Evolutionary conservation across 495 filamentous ascomycete genomes (phyloP), one percentile per base, ranked within the genome.

Genomic region (Hypoxylon trugodes): DNA sequence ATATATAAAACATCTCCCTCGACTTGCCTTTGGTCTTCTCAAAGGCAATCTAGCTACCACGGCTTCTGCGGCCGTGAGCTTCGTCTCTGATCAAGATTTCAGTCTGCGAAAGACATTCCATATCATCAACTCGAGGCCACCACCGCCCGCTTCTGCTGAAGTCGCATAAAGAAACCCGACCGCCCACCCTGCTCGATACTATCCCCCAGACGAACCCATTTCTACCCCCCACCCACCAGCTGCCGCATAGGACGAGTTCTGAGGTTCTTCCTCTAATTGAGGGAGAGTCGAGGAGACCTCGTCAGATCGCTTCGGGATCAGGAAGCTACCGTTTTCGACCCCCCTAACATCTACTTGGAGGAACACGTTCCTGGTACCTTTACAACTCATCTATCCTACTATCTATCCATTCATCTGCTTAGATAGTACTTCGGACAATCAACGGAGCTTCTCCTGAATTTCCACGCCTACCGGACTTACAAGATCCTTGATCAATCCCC

Each of bases 201-300:
- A 81, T 81, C 59, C 41, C 67, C 74, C 79, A 81, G 81, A 84
- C 81, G 81, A 79, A 76, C 80, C 80, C 75, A 74, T 70, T 67
- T 79, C 79, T 72, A 79, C 55, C 81, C 77, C 79, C 82, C 79
- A 77, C 74, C 74, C 75, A 83, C 86, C 90, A 94, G 90, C 93
- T 96, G 93, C 93, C 93, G 93, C 92, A 97, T 97, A 97, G 90
- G 89, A 92, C 86, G 87, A 83, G 85, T 89, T 88, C 84, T 87
- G 83, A 85, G 89, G 87, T 92, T 94, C 93, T 97, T 96, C 93
- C 92, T 93, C 93, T 95, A 79, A 78, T 76, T 65, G 91, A 89
- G 91, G 91, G 90, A 93, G 91, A 90, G 89, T 94, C 90, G 87
- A 87, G 87, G 86, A 89, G 88, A 85, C 88, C 87, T 88, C 85